phyloP scores from a whole-genome alignment of 129 eudicot species.

The Silybum marianum region DNA sequence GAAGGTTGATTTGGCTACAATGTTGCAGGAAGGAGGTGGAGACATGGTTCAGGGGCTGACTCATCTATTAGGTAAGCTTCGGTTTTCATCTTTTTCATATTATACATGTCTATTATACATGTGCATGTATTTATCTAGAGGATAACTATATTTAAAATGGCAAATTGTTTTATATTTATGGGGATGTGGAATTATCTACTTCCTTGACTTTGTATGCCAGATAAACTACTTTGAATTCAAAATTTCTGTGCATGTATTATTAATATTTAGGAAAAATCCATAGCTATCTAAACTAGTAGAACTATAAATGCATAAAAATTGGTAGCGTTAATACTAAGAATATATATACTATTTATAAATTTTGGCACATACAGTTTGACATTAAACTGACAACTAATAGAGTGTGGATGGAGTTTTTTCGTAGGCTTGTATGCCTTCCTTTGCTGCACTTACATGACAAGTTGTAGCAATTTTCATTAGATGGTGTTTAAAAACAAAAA shows the following conservation, averaged over 20 bases:
- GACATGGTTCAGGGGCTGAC: constrained; percentile 81
- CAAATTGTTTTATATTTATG: neutral
- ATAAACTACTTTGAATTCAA: constrained; percentile 9
- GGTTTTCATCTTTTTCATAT: constrained; percentile 12
- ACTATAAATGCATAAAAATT: neutral
- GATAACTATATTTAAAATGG: neutral
- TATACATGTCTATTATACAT: constrained; percentile 4
- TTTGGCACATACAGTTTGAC: neutral
- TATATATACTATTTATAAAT: neutral
- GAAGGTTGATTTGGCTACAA: constrained; percentile 93
- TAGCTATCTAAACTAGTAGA: neutral
- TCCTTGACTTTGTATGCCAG: neutral
- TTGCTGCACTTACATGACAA: neutral
- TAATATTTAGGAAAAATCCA: neutral
- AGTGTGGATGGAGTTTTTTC: neutral
- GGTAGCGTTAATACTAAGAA: neutral
- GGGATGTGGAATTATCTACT: constrained; percentile 14
- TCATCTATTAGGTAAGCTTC: constrained; percentile 67
- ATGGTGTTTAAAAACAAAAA: neutral
- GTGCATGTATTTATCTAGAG: neutral
- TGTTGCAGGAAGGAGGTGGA: constrained; percentile 88
- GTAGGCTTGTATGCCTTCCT: neutral
- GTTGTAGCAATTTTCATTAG: neutral
- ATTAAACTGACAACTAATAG: neutral
- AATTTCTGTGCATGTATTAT: neutral